Base-by-base conservation (phyloP, 805 yeast genomes). In the Pichia membranifaciens region DNA sequence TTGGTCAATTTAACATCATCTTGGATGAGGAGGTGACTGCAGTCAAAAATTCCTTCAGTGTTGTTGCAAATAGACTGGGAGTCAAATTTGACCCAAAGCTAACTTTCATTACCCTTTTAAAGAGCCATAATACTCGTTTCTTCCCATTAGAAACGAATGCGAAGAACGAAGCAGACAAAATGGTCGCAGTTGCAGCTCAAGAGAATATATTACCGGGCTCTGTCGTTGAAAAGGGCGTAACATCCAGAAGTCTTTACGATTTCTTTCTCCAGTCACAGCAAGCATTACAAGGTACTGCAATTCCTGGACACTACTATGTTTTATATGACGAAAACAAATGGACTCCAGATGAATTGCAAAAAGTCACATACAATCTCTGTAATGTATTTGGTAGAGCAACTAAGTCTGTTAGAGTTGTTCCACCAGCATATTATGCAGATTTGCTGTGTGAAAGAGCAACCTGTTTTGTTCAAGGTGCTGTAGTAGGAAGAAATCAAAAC, bases 231-330 rank as follows among this genome's bases (percentile, higher is more conserved):
- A 54, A 58, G 21, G 65, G 62, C 43, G 53, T 63, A 13, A 61
- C 66, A 1, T 60, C 65, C n/a, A 55, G 62, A 41, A 51, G 54
- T 18, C 56, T 59, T 32, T 64, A 57, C 41, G 67, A 63, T 45
- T 63, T 63, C 47, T 62, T 50, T 44, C 51, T 63, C 17, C 64
- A 60, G 40, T 60, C 67, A 8, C 67, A 63, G 46, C 61, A 60
- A 43, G 66, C 67, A 8, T 52, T 63, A 23, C 66, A 63, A 45
- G 67, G 68, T 43, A 64, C 68, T 16, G 65, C 65, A 15, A 56
- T 62, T 34, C 67, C 67, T 6, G 66, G 64, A 25, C 67, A 63
- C 42, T 63, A 63, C 43, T 61, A 59, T 33, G 67, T 63, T 31
- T 46, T 64, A 21, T 56, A 57, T 39, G 67, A 63, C 48, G 68